phyloP scores from a whole-genome alignment of 2,329 filamentous ascomycete species.

The Hymenoscyphus linearis region DNA sequence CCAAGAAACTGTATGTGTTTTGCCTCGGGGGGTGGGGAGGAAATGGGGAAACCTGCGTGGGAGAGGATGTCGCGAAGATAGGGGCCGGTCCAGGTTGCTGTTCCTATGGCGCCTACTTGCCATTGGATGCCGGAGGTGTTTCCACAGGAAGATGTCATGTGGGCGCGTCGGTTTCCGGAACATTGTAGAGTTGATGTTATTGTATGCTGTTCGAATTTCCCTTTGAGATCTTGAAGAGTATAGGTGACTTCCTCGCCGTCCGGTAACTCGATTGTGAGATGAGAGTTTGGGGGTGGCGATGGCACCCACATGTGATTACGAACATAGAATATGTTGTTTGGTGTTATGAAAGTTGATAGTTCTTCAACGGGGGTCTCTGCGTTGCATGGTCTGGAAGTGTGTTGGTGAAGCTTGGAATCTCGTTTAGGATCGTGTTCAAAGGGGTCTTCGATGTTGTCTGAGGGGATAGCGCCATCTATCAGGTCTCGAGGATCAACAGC shows the following conservation, averaged over 20 bases:
- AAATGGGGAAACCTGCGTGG: slow-evolving; percentile 35
- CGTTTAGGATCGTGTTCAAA: slow-evolving; percentile 50
- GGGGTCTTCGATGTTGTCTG: slow-evolving; percentile 54
- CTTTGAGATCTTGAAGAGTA: slow-evolving; percentile 40
- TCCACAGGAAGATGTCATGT: slow-evolving; percentile 45
- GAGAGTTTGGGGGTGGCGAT: slow-evolving; percentile 7
- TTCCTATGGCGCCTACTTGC: slow-evolving; percentile 41
- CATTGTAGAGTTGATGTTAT: slow-evolving; percentile 45
- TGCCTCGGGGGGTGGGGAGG: slow-evolving; percentile 12
- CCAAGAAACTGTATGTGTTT: slow-evolving; percentile 19
- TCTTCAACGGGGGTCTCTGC: slow-evolving; percentile 51
- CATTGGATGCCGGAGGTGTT: slow-evolving; percentile 44
- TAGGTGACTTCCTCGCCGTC: slow-evolving; percentile 34
- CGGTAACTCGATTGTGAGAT: slow-evolving; percentile 41
- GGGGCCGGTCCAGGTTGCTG: slow-evolving; percentile 46
- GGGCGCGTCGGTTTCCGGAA: slow-evolving; percentile 46
- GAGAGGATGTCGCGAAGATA: slow-evolving; percentile 41
- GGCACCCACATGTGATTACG: slow-evolving; percentile 50
- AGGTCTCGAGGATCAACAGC: slow-evolving; percentile 55
- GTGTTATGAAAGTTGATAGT: slow-evolving; percentile 45
- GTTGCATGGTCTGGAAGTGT: slow-evolving; percentile 53
- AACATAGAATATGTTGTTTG: slow-evolving; percentile 46
- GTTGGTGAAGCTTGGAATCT: slow-evolving; percentile 45
- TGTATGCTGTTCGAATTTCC: slow-evolving; percentile 41
- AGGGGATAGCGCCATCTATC: slow-evolving; percentile 48